Percentiles rank a stretch among this genome's conserved stretches.
Evolutionary conservation across 805 yeast genomes (phyloP).

Genomic region (Yarrowia deformans): DNA sequence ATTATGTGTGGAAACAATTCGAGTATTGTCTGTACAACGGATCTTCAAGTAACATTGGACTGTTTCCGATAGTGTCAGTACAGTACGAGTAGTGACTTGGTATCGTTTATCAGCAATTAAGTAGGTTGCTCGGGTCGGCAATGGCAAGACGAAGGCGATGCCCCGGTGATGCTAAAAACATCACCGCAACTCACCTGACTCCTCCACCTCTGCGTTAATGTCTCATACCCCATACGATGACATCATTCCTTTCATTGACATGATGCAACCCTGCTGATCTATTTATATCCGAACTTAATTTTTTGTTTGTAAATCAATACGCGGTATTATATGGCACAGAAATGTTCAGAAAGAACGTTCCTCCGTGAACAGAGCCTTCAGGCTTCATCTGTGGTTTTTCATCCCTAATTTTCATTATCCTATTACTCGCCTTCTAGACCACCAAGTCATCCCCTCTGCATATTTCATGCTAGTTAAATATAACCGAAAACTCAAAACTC

Average conservation of each 20-base stretch:
- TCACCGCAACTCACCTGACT: not conserved
- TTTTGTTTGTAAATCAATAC: too few relatives aligned
- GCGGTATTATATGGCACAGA: too few relatives aligned
- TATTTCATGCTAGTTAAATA: not conserved
- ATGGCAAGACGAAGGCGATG: too few relatives aligned
- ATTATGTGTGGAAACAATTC: too few relatives aligned
- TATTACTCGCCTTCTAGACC: not conserved
- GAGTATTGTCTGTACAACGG: too few relatives aligned
- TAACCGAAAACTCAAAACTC: not conserved
- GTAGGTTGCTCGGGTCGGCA: too few relatives aligned
- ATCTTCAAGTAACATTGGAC: too few relatives aligned
- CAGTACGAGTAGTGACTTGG: too few relatives aligned
- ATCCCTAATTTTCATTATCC: not conserved
- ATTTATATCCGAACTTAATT: slow-evolving; percentile 1
- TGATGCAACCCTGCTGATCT: not conserved
- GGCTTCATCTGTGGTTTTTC: not conserved
- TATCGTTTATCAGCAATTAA: too few relatives aligned
- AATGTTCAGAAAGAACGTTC: too few relatives aligned
- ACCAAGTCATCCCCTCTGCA: not conserved
- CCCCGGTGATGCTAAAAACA: not conserved
- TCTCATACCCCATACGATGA: slow-evolving; percentile 9
- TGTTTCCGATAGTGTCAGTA: too few relatives aligned
- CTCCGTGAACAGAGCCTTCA: not conserved
- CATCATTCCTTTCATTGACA: not conserved
- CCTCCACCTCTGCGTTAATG: not conserved